Percentiles rank a stretch among this genome's conserved stretches.
phyloP scores from a whole-genome alignment of 441 rosid genomes.

The Isatis lusitanica region DNA sequence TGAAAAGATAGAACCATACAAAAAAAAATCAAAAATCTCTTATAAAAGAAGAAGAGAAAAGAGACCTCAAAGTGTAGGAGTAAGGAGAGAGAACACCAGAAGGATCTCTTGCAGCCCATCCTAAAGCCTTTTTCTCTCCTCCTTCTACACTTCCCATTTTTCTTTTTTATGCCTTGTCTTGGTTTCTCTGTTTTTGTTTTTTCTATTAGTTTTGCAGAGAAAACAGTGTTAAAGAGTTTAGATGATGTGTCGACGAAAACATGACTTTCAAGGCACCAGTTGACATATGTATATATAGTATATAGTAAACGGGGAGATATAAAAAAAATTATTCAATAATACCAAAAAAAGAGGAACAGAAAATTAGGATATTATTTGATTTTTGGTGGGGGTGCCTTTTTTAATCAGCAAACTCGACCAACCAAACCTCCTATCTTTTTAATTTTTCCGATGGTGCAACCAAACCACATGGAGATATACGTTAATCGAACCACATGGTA shows the following conservation, averaged over 20 bases:
- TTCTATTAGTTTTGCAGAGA: background rate
- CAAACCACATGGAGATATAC: background rate
- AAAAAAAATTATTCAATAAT: background rate
- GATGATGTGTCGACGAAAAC: background rate
- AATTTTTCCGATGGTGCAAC: background rate
- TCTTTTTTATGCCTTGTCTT: background rate
- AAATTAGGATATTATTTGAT: background rate
- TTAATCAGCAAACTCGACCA: slow-evolving; percentile 25
- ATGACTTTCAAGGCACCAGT: background rate
- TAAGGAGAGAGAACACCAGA: slow-evolving; percentile 73
- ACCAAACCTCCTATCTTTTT: background rate
- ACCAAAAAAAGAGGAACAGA: background rate
- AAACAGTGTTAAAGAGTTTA: background rate
- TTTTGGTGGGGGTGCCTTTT: slow-evolving; percentile 1
- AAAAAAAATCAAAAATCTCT: background rate
- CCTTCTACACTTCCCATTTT: slow-evolving; percentile 60
- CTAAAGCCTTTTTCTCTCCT: slow-evolving; percentile 55
- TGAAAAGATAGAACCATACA: background rate
- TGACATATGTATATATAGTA: background rate
- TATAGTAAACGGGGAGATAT: background rate
- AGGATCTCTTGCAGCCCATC: slow-evolving; percentile 90
- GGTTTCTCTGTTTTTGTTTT: background rate
- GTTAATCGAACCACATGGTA: background rate
- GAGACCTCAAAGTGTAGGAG: slow-evolving; percentile 62
- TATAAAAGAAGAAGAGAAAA: background rate